phyloP scores from a whole-genome alignment of 257 asterid species.

The Solanum stenotomum region DNA sequence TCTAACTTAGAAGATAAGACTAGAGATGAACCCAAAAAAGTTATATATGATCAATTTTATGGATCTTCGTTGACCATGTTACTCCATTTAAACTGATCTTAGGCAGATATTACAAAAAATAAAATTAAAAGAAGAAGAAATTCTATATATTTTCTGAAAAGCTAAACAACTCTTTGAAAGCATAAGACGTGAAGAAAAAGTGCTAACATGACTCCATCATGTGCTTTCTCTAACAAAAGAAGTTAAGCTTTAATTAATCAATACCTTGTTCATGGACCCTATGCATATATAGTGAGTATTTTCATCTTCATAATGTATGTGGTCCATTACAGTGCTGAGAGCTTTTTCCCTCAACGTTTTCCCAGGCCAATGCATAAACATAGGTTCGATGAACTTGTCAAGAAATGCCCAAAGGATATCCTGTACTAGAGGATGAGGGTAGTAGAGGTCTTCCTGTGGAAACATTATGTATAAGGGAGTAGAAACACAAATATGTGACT shows the following conservation, averaged over 20 bases:
- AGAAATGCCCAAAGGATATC: conserved; percentile 87
- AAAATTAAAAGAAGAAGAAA: too few species aligned
- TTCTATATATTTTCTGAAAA: too few species aligned
- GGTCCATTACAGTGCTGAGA: conserved; percentile 64
- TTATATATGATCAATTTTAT: too few species aligned
- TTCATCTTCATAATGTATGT: conserved; percentile 94
- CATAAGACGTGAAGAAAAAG: too few species aligned
- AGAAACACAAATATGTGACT: neutral
- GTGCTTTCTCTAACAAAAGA: neutral
- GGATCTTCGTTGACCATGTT: too few species aligned
- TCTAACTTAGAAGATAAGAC: too few species aligned
- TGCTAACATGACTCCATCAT: too few species aligned
- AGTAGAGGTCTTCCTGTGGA: conserved; percentile 88
- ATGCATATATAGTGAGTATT: conserved; percentile 84
- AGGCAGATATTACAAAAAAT: too few species aligned
- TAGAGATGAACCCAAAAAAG: too few species aligned
- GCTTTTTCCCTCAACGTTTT: conserved; percentile 71
- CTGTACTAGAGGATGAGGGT: conserved; percentile 78
- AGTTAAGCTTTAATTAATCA: neutral
- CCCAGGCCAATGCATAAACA: conserved; percentile 84
- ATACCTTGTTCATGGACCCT: conserved; percentile 88
- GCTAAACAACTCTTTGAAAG: too few species aligned
- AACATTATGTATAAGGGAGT: neutral
- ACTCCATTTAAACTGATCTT: too few species aligned
- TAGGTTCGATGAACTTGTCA: conserved; percentile 70